A percentile compares a stretch with the other conserved stretches of the same genome.
Conservation (phyloP, 371 early-diverging fungal genomes). For the Syncephalastrum monosporum region DNA sequence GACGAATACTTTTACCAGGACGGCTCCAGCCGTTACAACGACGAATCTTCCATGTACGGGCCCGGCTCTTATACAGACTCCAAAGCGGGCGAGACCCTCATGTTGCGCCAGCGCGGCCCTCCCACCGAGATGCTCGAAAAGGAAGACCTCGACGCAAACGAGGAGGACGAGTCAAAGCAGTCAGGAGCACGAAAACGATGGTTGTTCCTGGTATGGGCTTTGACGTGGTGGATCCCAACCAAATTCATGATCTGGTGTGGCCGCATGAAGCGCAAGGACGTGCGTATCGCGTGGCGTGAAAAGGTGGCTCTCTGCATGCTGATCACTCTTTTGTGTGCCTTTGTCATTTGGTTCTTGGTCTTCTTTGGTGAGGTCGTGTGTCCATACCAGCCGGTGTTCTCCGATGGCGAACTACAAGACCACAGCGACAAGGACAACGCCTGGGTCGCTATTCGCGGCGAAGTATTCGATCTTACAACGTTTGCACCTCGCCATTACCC, state of each 20-base stretch:
- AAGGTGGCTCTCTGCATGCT: conserved; percentile 88
- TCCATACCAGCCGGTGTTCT: conserved; percentile 70
- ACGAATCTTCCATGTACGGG: conserved; percentile 12
- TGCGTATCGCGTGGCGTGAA: conserved; percentile 94
- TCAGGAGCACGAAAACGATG: conserved; percentile 62
- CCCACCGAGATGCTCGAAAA: conserved; percentile 7
- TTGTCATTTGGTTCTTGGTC: conserved; percentile 87
- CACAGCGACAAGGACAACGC: conserved; percentile 40
- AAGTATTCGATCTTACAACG: conserved; percentile 61
- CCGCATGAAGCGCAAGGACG: conserved; percentile 75
- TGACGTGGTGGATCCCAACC: conserved; percentile 88
- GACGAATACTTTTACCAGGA: conserved; percentile 48
- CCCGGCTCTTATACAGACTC: conserved; percentile 11
- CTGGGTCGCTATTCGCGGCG: conserved; percentile 61
- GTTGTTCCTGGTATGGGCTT: conserved; percentile 73
- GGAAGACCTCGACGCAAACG: conserved; percentile 36
- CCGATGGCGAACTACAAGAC: conserved; percentile 47
- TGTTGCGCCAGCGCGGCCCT: conserved; percentile 7
- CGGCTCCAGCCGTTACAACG: conserved; percentile 11
- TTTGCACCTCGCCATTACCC: conserved; percentile 54
- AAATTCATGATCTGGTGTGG: conserved; percentile 62
- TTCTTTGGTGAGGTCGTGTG: conserved; percentile 83
- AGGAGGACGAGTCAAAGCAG: conserved; percentile 18
- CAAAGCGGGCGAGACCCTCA: conserved; percentile 12
- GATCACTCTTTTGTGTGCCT: conserved; percentile 73